phyloP scores from a whole-genome alignment of 306 rosid genomes.

The Vigna radiata region DNA sequence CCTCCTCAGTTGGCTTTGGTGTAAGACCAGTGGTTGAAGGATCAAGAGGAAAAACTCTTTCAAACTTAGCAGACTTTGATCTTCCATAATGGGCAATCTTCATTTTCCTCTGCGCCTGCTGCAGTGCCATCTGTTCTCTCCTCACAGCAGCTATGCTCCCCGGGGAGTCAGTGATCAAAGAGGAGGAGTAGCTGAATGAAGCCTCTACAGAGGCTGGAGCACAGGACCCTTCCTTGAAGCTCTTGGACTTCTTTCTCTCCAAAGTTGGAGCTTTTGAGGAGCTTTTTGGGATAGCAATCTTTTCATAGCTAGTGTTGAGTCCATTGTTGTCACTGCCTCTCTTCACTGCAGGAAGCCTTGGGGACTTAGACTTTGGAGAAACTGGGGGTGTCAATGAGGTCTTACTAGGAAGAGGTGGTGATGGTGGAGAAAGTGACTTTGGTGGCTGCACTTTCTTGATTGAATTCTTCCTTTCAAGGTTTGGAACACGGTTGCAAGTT shows the following conservation, averaged over 20 bases:
- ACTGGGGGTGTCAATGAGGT: conserved; percentile 61
- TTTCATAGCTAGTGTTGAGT: conserved; percentile 70
- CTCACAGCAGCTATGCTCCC: conserved; percentile 97
- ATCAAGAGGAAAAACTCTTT: conserved; percentile 63
- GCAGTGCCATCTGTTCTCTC: conserved; percentile 89
- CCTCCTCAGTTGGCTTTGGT: conserved; percentile 60
- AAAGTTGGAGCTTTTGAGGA: conserved; percentile 56
- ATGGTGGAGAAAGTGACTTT: conserved; percentile 54
- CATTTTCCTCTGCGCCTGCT: conserved; percentile 91
- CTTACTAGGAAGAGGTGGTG: conserved; percentile 48
- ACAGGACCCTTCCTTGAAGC: conserved; percentile 68
- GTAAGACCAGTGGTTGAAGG: conserved; percentile 37
- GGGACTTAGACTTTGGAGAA: conserved; percentile 82
- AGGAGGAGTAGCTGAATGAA: conserved; percentile 73
- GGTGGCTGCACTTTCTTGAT: conserved; percentile 61
- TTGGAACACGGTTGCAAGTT: conserved; percentile 75
- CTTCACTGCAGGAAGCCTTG: conserved; percentile 78
- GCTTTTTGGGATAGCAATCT: conserved; percentile 60
- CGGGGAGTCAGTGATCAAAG: conserved; percentile 86
- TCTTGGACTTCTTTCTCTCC: conserved; percentile 90
- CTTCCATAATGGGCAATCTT: conserved; percentile 96
- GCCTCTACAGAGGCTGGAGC: conserved; percentile 55
- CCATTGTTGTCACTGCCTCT: conserved; percentile 71
- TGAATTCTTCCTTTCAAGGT: conserved; percentile 68
- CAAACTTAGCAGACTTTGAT: conserved; percentile 91